Evolutionary conservation across 2,329 filamentous ascomycete species (phyloP).

Genomic region (Ascochyta pisi): DNA sequence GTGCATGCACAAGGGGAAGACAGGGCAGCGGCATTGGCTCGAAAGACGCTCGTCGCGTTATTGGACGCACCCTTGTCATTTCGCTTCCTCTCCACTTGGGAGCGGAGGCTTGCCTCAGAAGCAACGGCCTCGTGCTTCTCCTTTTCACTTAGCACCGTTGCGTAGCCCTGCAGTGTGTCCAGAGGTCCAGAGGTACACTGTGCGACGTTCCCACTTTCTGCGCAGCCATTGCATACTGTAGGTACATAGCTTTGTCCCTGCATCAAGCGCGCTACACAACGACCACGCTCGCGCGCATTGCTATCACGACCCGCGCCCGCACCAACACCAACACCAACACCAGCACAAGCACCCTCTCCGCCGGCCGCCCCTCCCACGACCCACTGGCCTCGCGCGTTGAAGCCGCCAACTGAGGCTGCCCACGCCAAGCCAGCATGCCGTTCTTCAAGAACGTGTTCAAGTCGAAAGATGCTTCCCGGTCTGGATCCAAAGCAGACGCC

Average conservation of each 20-base stretch:
- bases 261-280: slow-evolving; percentile 21
- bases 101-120: slow-evolving; percentile 19
- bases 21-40: slow-evolving; percentile 12
- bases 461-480: slow-evolving; percentile 44
- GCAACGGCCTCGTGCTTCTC: slow-evolving; percentile 16
- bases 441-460: slow-evolving; percentile 51
- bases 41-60: slow-evolving; percentile 12
- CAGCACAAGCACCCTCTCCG: slow-evolving; percentile 9
- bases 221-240: slow-evolving; percentile 18
- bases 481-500: slow-evolving; percentile 39
- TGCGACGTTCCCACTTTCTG: slow-evolving; percentile 12
- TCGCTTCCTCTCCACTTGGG: slow-evolving; percentile 20
- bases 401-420: slow-evolving; percentile 23
- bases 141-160: slow-evolving; percentile 19
- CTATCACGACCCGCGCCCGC: no score
- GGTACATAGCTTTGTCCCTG: slow-evolving; percentile 21
- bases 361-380: slow-evolving; percentile 1
- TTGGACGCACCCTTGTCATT: slow-evolving; percentile 22
- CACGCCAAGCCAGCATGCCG: slow-evolving; percentile 38
- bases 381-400: slow-evolving; percentile 1
- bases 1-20: slow-evolving; percentile 14
- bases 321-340: no score
- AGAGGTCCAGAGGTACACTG: slow-evolving; percentile 17
- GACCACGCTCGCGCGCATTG: slow-evolving; percentile 4
- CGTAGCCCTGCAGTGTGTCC: slow-evolving; percentile 11